Percentiles rank a stretch among this genome's conserved stretches.
phyloP scores from a whole-genome alignment of 192 early-diverging fungal genomes.

The Podila epigama region DNA sequence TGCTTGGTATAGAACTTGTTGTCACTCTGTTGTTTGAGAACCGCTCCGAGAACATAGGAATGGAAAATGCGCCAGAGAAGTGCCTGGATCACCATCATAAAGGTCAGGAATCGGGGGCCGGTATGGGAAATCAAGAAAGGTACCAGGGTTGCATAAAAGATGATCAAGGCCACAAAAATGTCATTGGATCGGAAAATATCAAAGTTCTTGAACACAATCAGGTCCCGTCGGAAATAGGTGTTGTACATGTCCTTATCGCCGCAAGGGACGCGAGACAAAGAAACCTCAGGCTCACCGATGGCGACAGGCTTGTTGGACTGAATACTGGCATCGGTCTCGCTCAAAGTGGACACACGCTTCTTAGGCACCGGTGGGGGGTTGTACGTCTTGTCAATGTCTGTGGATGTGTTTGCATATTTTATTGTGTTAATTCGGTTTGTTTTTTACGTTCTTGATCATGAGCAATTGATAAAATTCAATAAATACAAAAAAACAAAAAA shows the following conservation, averaged over 20 bases:
- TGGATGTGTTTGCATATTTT: neutral
- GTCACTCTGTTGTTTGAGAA: slow-evolving; percentile 83
- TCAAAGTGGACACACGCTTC: slow-evolving; percentile 22
- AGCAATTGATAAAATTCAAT: neutral
- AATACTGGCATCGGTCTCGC: slow-evolving; percentile 2
- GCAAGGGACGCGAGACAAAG: slow-evolving; percentile 45
- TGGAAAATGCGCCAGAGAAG: slow-evolving; percentile 89
- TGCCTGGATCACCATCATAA: slow-evolving; percentile 73
- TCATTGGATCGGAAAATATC: slow-evolving; percentile 89
- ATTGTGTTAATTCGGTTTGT: too few species aligned
- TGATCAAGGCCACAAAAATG: slow-evolving; percentile 77
- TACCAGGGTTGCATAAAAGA: slow-evolving; percentile 74
- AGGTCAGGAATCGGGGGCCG: slow-evolving; percentile 36
- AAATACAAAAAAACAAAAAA: too few species aligned
- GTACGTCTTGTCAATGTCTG: slow-evolving; percentile 71
- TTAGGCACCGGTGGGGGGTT: slow-evolving; percentile 55
- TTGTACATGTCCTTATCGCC: slow-evolving; percentile 63
- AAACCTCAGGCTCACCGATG: slow-evolving; percentile 21
- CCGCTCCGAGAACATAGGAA: slow-evolving; percentile 77
- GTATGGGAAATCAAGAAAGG: slow-evolving; percentile 62
- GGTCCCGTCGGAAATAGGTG: slow-evolving; percentile 82
- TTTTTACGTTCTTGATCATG: too few species aligned
- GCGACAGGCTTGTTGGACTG: slow-evolving; percentile 4
- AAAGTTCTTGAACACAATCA: slow-evolving; percentile 92
- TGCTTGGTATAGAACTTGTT: slow-evolving; percentile 86